Percentiles rank a stretch among this genome's conserved stretches.
These are phyloP conservation scores for Trichophyton benhamiae DNA, from an alignment of 2,329 filamentous ascomycete genomes.

Conservation along the genomic window DNA sequence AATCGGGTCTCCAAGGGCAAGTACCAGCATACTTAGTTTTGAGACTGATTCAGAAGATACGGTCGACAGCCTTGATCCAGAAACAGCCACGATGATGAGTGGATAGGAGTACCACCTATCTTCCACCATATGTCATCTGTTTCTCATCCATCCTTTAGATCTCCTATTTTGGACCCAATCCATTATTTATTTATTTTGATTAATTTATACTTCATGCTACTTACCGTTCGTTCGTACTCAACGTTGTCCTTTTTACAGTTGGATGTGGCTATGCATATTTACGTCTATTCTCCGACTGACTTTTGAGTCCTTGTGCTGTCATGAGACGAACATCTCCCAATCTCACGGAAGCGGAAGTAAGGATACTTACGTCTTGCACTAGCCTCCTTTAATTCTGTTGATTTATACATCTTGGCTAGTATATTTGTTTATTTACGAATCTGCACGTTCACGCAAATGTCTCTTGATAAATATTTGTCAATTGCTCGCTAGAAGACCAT, in stretches of 20 bases:
- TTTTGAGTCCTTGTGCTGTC: background rate
- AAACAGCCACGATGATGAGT: conserved; percentile 14
- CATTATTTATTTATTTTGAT: background rate
- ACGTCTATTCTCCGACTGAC: too few species aligned
- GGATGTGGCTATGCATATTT: too few species aligned
- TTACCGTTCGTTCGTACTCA: background rate
- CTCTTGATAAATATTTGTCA: background rate
- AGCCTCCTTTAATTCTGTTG: background rate
- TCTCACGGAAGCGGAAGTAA: background rate
- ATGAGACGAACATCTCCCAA: background rate
- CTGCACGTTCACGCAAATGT: background rate
- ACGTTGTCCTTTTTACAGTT: background rate
- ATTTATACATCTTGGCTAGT: background rate
- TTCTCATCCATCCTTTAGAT: background rate
- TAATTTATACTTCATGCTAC: background rate
- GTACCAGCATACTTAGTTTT: conserved; percentile 19
- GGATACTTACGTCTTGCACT: background rate
- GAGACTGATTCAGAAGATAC: conserved; percentile 20
- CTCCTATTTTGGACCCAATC: background rate
- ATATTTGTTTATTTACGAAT: background rate
- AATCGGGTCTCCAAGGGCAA: conserved; percentile 19
- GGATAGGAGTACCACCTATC: background rate
- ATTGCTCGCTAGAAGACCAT: background rate
- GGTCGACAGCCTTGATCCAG: conserved; percentile 19
- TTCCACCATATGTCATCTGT: background rate